Evolutionary conservation across 768 basidiomycete species (phyloP).

Genomic region (Tephrocybe sp.): DNA sequence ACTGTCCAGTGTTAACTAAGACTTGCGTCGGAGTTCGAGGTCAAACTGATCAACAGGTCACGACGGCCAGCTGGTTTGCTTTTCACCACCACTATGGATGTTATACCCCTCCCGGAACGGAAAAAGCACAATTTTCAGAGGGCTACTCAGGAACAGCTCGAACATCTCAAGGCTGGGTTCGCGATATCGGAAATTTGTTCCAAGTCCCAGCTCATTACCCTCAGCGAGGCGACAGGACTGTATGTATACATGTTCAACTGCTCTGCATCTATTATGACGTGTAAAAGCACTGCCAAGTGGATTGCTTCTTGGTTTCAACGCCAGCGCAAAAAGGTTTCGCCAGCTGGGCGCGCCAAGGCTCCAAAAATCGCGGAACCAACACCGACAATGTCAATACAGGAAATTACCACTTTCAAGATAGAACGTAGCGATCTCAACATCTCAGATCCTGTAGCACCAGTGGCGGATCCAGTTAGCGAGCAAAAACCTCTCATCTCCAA

Average conservation of each 20-base stretch:
- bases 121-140: slow-evolving; percentile 20
- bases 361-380: background rate
- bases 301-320: slow-evolving; percentile 34
- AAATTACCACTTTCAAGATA: slow-evolving; percentile 12
- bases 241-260: slow-evolving; percentile 22
- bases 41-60: too few relatives aligned
- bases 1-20: too few relatives aligned
- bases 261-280: background rate
- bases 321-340: slow-evolving; percentile 25
- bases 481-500: background rate
- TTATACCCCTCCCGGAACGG: slow-evolving; percentile 8
- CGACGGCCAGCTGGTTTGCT: too few relatives aligned
- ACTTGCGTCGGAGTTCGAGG: too few relatives aligned
- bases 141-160: slow-evolving; percentile 24
- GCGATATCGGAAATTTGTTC: slow-evolving; percentile 20
- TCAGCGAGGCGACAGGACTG: slow-evolving; percentile 33
- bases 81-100: slow-evolving; percentile 11
- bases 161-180: slow-evolving; percentile 27
- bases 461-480: background rate
- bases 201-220: slow-evolving; percentile 20
- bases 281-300: slow-evolving; percentile 31
- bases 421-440: slow-evolving; percentile 9
- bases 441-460: background rate
- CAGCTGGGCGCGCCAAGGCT: background rate
- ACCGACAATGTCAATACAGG: slow-evolving; percentile 8